Evolutionary conservation across 2,329 filamentous ascomycete species (phyloP).

Genomic region (Rhynchosporium graminicola): DNA sequence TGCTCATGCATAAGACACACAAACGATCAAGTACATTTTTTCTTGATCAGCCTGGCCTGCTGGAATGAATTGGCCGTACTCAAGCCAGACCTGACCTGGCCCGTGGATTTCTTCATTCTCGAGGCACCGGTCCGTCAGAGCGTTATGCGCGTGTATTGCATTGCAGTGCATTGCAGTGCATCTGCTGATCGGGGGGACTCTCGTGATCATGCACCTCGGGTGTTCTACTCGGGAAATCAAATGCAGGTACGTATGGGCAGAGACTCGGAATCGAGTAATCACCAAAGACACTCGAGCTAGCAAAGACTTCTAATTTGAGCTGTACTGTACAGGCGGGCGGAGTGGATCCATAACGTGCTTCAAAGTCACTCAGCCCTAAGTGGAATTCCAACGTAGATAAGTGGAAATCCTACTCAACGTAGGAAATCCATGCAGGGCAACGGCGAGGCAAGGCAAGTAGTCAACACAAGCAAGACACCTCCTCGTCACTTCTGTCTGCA

Average conservation of each 20-base stretch:
- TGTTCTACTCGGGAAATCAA: neutral
- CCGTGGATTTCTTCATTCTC: neutral
- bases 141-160: constrained; percentile 7
- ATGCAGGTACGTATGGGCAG: constrained; percentile 1
- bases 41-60: neutral
- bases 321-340: too few species aligned
- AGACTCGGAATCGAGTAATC: too few species aligned
- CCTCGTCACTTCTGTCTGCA: neutral
- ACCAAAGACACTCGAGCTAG: too few species aligned
- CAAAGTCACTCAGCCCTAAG: too few species aligned
- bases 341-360: too few species aligned
- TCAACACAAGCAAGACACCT: too few species aligned
- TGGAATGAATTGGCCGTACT: neutral
- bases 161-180: neutral
- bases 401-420: neutral
- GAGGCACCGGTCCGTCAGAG: neutral
- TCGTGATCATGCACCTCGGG: neutral
- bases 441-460: neutral
- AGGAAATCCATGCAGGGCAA: neutral
- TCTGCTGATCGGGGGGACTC: neutral
- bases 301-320: too few species aligned
- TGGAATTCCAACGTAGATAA: too few species aligned
- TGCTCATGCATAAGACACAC: neutral
- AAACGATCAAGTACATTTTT: neutral
- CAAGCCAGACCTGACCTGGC: neutral